Base-by-base conservation (phyloP, 306 rosid species). In the Cucurbita moschata region DNA sequence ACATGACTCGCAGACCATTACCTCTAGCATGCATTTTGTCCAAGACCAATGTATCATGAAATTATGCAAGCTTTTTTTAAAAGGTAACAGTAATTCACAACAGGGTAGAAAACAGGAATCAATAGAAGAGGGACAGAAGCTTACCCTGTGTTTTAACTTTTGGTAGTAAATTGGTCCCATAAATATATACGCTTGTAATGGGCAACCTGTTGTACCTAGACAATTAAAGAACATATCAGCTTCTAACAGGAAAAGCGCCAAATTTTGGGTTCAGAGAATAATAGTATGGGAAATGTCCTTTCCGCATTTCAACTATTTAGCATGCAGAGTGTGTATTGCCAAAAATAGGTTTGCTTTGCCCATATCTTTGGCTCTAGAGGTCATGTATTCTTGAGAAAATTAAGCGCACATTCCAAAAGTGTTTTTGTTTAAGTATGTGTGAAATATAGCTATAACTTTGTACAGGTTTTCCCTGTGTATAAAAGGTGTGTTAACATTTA, bases 1-100 rank as follows among this genome's bases (percentile, higher is more conserved):
- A 80, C 91, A 85, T 58, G 79, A 71, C 78, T 6, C 90, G 88
- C 8, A 92, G 96, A 38, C 98, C 98, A 58, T 62, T 83, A 16
- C 97, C 98, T 79, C 98, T 94, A 44, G 98, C 98, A 68, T 94
- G 97, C 89, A 94, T 90, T 88, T 94, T 94, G 81, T 94, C 98
- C 18, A 90, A 85, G 77, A 90, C 98, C 97, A 88, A 77, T 52
- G 26, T 35, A 78, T 77, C 71, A 82, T 38, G 66, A 80, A 76
- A 30, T 30, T 2, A 30, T 30, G 35, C 35, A 30, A 30, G 4
- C 35, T 30, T 30, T 30, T 30, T 30, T 30, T 30, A 2, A 2
- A 30, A 30, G 35, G 35, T 30, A 30, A 30, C 35, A 30, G 39
- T 11, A 46, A 43, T 44, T 46, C 21, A 67, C 19, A 43, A 66